Percentiles rank a stretch among this genome's conserved stretches.
phyloP scores from a whole-genome alignment of 164 flowering plant genomes.

The Chloranthus sessilifolius region DNA sequence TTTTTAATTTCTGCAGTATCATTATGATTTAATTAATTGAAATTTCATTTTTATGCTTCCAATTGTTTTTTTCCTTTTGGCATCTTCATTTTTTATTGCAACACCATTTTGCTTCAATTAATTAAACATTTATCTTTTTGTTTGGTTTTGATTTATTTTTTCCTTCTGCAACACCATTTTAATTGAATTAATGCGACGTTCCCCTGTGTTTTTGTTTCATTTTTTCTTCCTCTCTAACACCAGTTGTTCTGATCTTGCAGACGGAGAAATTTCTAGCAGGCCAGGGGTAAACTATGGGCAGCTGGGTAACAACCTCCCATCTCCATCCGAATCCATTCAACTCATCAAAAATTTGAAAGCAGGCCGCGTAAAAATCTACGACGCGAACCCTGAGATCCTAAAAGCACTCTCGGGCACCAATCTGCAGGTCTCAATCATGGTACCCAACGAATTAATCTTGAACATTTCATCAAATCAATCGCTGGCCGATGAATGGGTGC shows the following conservation, averaged over 20 bases:
- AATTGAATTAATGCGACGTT: too few relatives aligned
- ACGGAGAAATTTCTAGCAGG: slow-evolving; percentile 34
- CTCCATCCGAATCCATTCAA: slow-evolving; percentile 45
- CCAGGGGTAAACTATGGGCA: slow-evolving; percentile 77
- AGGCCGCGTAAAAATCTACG: slow-evolving; percentile 67
- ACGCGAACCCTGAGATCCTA: slow-evolving; percentile 65
- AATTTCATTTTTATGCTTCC: too few relatives aligned
- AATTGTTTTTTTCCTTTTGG: too few relatives aligned
- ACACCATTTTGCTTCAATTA: too few relatives aligned
- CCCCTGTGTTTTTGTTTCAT: background rate
- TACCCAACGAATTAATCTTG: slow-evolving; percentile 62
- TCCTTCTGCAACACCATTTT: too few relatives aligned
- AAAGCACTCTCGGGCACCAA: slow-evolving; percentile 37
- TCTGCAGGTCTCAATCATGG: slow-evolving; percentile 72
- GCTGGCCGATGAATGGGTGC: slow-evolving; percentile 64
- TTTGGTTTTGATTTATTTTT: too few relatives aligned
- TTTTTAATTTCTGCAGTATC: too few relatives aligned
- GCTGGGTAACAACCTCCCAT: slow-evolving; percentile 79
- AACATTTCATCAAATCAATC: slow-evolving; percentile 48
- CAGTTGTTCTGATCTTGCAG: slow-evolving; percentile 27
- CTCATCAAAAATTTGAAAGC: slow-evolving; percentile 60
- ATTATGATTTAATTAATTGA: too few relatives aligned
- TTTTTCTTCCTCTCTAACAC: slow-evolving; percentile 2
- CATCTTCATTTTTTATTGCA: too few relatives aligned
- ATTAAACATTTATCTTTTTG: too few relatives aligned